Conservation (phyloP, 164 flowering plant genomes). For the Cinnamomum micranthum region DNA sequence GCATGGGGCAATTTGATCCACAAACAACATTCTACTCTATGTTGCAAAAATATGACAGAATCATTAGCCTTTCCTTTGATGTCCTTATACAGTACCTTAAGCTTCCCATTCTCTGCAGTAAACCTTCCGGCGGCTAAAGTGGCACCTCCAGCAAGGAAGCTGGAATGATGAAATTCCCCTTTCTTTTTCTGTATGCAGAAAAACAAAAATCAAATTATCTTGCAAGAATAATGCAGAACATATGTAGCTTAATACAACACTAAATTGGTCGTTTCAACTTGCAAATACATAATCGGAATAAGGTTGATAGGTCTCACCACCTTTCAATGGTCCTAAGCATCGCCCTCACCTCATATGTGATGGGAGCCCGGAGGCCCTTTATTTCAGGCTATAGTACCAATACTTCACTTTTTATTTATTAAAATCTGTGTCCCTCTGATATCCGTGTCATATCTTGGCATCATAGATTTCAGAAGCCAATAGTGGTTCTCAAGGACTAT, state of each 20-base stretch:
- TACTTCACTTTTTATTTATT: too few species aligned
- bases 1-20: not conserved
- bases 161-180: slow-evolving; percentile 86
- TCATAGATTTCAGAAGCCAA: too few species aligned
- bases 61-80: not conserved
- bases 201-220: not conserved
- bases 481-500: too few species aligned
- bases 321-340: too few species aligned
- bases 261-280: not conserved
- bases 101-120: slow-evolving; percentile 51
- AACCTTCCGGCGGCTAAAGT: slow-evolving; percentile 89
- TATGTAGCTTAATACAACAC: too few species aligned
- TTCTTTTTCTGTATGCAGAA: slow-evolving; percentile 62
- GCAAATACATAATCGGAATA: not conserved
- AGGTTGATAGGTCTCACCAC: too few species aligned
- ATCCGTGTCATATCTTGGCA: too few species aligned
- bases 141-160: slow-evolving; percentile 92
- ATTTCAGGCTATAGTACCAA: too few species aligned
- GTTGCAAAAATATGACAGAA: not conserved
- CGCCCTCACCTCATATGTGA: too few species aligned
- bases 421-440: too few species aligned
- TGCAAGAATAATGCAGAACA: not conserved
- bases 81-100: slow-evolving; percentile 43
- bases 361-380: too few species aligned
- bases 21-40: not conserved